Percentiles rank a stretch among this genome's conserved stretches.
Conservation (phyloP, 352 stramenopile genomes). For the Phytophthora fragariaefolia region DNA sequence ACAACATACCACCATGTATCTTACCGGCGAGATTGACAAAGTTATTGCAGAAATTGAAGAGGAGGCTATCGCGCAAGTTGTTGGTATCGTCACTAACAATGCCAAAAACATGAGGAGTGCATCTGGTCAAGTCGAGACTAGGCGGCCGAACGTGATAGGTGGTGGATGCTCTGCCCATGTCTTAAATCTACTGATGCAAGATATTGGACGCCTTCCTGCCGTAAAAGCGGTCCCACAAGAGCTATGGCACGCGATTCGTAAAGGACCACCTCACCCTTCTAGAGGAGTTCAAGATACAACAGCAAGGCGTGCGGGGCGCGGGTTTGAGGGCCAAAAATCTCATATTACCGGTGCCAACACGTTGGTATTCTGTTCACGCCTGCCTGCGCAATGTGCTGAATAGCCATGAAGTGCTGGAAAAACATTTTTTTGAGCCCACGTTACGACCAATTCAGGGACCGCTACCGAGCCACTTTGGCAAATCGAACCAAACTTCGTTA, state of each 20-base stretch:
- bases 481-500: constrained; percentile 2
- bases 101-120: constrained; percentile 9
- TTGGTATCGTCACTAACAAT: background rate
- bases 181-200: constrained; percentile 14
- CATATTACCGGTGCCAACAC: constrained; percentile 3
- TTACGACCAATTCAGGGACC: background rate
- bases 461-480: constrained; percentile 9
- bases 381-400: constrained; percentile 12
- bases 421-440: constrained; percentile 1
- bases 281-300: constrained; percentile 6
- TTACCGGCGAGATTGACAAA: too few relatives aligned
- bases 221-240: background rate
- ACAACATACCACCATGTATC: too few relatives aligned
- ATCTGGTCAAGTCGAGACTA: background rate
- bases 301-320: background rate
- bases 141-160: background rate
- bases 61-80: too few relatives aligned
- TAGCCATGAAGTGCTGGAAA: constrained; percentile 6
- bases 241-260: constrained; percentile 1
- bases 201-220: background rate
- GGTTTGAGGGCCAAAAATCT: constrained; percentile 4
- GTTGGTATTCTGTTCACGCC: constrained; percentile 4
- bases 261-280: constrained; percentile 1
- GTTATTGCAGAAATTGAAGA: too few relatives aligned
- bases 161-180: constrained; percentile 11